These are phyloP conservation scores for Aspergillus intermedius DNA, from an alignment of 2,329 filamentous ascomycete species.

Conservation along the genomic window DNA sequence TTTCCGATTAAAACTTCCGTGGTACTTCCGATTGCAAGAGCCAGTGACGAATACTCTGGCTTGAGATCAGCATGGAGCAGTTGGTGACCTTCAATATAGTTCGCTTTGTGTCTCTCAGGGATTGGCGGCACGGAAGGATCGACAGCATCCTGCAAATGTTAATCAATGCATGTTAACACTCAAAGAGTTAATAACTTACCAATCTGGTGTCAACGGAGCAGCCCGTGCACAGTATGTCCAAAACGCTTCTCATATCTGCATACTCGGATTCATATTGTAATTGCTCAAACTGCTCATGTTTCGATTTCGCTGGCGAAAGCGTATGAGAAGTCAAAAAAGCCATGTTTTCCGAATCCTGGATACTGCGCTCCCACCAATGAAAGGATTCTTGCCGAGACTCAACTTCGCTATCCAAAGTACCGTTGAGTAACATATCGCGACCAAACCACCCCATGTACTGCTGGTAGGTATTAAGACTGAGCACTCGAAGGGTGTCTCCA, in stretches of 20 bases:
- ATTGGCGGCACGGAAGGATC: conserved; percentile 60
- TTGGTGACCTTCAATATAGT: conserved; percentile 49
- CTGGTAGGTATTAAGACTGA: conserved; percentile 73
- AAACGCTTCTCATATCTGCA: conserved; percentile 29
- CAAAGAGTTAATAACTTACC: conserved; percentile 17
- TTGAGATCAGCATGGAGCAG: conserved; percentile 48
- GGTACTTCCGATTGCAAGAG: conserved; percentile 28
- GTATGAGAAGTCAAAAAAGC: not conserved
- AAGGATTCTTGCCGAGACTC: conserved; percentile 60
- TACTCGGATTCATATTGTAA: conserved; percentile 23
- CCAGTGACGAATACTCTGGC: conserved; percentile 39
- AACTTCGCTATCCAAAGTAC: conserved; percentile 47
- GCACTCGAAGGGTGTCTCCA: conserved; percentile 64
- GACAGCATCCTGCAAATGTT: conserved; percentile 41
- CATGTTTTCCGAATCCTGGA: conserved; percentile 51
- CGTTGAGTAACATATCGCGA: conserved; percentile 49
- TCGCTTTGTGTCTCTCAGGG: conserved; percentile 45
- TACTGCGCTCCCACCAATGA: conserved; percentile 61
- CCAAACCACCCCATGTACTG: conserved; percentile 70
- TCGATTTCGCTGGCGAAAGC: conserved; percentile 9
- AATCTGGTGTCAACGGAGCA: conserved; percentile 21
- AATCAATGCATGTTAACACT: conserved; percentile 2
- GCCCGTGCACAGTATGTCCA: conserved; percentile 29
- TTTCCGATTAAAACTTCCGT: conserved; percentile 23
- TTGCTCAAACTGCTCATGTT: conserved; percentile 18